Evolutionary conservation across 148 eudicot genomes (phyloP).

Genomic region (Rhododendron griersonianum): DNA sequence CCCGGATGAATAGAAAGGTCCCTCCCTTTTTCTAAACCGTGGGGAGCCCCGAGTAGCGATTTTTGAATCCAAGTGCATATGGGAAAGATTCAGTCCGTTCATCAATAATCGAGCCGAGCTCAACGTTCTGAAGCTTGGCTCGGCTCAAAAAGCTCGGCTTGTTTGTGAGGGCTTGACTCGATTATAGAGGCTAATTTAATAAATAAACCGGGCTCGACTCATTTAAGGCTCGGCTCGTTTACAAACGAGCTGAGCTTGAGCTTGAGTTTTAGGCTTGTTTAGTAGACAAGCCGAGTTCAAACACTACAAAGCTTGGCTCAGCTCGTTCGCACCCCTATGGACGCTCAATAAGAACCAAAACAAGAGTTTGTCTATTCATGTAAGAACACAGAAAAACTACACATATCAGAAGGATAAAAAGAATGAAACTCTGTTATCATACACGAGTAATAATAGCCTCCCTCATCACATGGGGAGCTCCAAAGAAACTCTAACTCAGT

Average conservation of each 20-base stretch:
- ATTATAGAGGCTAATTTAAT: too few species aligned
- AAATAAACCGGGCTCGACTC: too few species aligned
- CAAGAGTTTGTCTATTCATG: background rate
- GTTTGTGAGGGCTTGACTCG: too few species aligned
- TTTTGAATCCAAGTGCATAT: background rate
- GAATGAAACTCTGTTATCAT: background rate
- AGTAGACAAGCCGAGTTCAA: background rate
- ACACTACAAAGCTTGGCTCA: background rate
- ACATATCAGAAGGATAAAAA: background rate
- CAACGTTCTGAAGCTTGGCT: too few species aligned
- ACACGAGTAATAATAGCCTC: background rate
- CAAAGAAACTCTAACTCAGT: background rate
- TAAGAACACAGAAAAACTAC: background rate
- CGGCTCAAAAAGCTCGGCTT: too few species aligned
- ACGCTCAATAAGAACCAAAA: background rate
- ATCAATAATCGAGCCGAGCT: background rate
- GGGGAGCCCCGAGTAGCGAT: background rate
- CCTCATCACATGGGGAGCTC: background rate
- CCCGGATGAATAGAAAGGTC: background rate
- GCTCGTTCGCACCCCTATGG: background rate
- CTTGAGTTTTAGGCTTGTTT: too few species aligned
- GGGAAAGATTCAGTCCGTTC: background rate
- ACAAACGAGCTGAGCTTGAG: too few species aligned
- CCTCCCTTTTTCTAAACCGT: too few species aligned
- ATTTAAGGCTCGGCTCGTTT: too few species aligned